Conservation (phyloP, 176 grass and related monocot species). For the Rhynchospora breviuscula region DNA sequence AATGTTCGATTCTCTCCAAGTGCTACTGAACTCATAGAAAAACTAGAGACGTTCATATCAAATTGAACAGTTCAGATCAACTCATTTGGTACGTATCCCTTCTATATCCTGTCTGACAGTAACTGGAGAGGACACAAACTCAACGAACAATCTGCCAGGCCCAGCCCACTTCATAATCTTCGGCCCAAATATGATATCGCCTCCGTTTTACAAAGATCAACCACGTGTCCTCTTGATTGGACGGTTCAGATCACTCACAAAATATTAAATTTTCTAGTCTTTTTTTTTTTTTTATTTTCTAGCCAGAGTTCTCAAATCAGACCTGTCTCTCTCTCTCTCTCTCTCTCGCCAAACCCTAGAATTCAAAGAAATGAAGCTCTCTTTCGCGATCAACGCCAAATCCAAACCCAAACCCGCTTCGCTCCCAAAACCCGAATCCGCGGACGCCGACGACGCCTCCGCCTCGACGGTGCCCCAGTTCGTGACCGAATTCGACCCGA, state of each 20-base stretch:
- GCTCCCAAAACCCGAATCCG: neutral
- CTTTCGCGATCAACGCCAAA: slow-evolving; percentile 53
- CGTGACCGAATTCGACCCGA: slow-evolving; percentile 80
- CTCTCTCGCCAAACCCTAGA: slow-evolving; percentile 27
- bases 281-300: too few relatives aligned
- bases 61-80: neutral
- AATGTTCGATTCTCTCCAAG: neutral
- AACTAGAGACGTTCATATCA: neutral
- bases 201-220: neutral
- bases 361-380: slow-evolving; percentile 53
- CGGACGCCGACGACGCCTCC: neutral
- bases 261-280: too few relatives aligned
- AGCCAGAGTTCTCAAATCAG: neutral
- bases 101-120: neutral
- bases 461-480: slow-evolving; percentile 34
- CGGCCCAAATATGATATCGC: neutral
- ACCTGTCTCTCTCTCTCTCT: neutral
- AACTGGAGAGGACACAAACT: neutral
- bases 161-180: neutral
- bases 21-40: neutral
- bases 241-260: neutral
- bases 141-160: neutral
- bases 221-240: neutral
- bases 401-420: slow-evolving; percentile 34
- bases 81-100: neutral